Percentiles rank a stretch among this genome's conserved stretches.
These are phyloP conservation scores for Cubamyces lactineus DNA, from an alignment of 768 basidiomycete genomes.

Conservation along the genomic window DNA sequence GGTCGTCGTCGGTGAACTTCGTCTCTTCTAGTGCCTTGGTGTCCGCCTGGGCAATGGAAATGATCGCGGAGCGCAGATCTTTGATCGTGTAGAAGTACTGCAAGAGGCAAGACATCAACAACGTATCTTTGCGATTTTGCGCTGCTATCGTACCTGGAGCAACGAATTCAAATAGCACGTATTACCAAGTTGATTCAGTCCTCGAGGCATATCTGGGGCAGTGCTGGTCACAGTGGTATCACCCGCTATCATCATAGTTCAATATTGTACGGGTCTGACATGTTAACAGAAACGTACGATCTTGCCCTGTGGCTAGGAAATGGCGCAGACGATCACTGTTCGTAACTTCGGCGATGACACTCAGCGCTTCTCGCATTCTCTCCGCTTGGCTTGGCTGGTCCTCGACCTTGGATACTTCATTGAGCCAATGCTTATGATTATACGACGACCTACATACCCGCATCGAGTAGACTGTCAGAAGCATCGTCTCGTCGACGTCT, in stretches of 20 bases:
- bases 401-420: constrained; percentile 52
- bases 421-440: constrained; percentile 15
- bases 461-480: constrained; percentile 72
- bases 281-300: constrained; percentile 59
- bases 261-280: not conserved
- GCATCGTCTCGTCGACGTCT: constrained; percentile 77
- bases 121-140: not conserved
- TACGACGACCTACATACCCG: constrained; percentile 50
- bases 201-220: constrained; percentile 75
- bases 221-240: constrained; percentile 52
- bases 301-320: constrained; percentile 65
- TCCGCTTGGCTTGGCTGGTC: constrained; percentile 70
- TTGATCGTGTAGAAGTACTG: constrained; percentile 97
- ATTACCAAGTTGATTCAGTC: constrained; percentile 86
- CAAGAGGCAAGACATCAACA: not conserved
- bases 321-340: constrained; percentile 72
- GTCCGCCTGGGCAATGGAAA: constrained; percentile 56
- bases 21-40: constrained; percentile 62
- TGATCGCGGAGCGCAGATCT: constrained; percentile 79
- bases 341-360: constrained; percentile 72
- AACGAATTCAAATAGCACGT: constrained; percentile 87
- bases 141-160: constrained; percentile 52
- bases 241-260: constrained; percentile 52
- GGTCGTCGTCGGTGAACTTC: constrained; percentile 78
- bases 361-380: constrained; percentile 72